These are phyloP conservation scores for Pelargonium fulgidum DNA, from an alignment of 441 rosid species.

Conservation along the genomic window DNA sequence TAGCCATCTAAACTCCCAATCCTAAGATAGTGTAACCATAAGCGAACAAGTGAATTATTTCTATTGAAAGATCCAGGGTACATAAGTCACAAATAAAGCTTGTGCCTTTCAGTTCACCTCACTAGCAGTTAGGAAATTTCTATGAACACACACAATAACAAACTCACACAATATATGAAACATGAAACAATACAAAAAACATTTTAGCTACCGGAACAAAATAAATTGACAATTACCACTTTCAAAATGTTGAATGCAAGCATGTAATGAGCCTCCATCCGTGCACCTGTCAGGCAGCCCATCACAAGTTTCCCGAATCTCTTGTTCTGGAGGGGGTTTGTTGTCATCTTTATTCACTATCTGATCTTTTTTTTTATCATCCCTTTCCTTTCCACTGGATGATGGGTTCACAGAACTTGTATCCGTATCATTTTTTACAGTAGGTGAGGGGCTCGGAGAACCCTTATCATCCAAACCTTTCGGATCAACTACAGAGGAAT, in stretches of 20 bases:
- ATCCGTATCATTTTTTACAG: conserved; percentile 17
- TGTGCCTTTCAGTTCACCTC: neutral
- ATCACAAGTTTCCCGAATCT: conserved; percentile 36
- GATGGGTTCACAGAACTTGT: neutral
- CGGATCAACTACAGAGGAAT: conserved; percentile 15
- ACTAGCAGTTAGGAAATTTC: neutral
- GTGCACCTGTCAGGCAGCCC: conserved; percentile 35
- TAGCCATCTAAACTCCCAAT: too few relatives aligned
- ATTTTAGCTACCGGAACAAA: neutral
- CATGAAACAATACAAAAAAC: neutral
- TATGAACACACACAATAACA: neutral
- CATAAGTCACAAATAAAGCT: neutral
- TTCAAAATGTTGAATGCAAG: conserved; percentile 47
- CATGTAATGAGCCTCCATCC: conserved; percentile 32
- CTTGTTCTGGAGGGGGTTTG: conserved; percentile 25
- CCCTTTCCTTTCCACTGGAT: conserved; percentile 12
- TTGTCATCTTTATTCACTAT: conserved; percentile 16
- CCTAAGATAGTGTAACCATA: too few relatives aligned
- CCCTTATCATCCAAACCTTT: conserved; percentile 19
- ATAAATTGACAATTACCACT: conserved; percentile 35
- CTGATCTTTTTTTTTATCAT: conserved; percentile 13
- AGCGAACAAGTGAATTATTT: neutral
- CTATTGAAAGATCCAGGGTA: neutral
- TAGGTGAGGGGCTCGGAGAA: conserved; percentile 27
- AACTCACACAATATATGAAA: neutral